Conservation (phyloP, 2,329 filamentous ascomycete genomes). For the Chrysosporium keratinophilum region DNA sequence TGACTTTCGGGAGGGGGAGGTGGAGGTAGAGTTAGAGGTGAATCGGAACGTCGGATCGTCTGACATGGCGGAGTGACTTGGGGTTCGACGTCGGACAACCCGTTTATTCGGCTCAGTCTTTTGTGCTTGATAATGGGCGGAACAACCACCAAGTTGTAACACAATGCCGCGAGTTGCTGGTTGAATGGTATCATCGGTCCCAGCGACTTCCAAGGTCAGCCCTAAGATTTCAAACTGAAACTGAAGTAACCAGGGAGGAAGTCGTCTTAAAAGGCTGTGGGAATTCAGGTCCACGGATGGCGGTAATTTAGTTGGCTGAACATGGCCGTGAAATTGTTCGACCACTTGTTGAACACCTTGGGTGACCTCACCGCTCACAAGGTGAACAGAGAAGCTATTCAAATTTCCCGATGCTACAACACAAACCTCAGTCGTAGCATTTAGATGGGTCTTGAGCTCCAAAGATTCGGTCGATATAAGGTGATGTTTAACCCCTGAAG, state of each 20-base stretch:
- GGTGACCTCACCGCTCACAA: conserved; percentile 85
- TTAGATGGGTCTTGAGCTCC: conserved; percentile 76
- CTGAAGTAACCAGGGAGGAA: conserved; percentile 77
- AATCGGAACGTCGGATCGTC: conserved; percentile 52
- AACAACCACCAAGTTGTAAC: conserved; percentile 78
- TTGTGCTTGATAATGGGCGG: conserved; percentile 77
- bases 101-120: conserved; percentile 50
- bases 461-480: conserved; percentile 78
- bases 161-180: conserved; percentile 71
- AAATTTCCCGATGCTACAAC: conserved; percentile 70
- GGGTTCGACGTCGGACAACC: conserved; percentile 57
- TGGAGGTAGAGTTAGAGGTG: conserved; percentile 39
- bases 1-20: conserved; percentile 37
- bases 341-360: conserved; percentile 88
- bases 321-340: conserved; percentile 63
- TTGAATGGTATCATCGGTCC: conserved; percentile 74
- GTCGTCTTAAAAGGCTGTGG: conserved; percentile 61
- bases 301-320: conserved; percentile 52
- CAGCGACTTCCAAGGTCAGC: conserved; percentile 82
- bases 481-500: conserved; percentile 70
- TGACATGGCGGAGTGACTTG: conserved; percentile 57
- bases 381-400: conserved; percentile 77
- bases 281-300: conserved; percentile 43
- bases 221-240: conserved; percentile 78
- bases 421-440: conserved; percentile 72